Conservation (phyloP, 345 rosid species). For the Nephelium lappaceum region DNA sequence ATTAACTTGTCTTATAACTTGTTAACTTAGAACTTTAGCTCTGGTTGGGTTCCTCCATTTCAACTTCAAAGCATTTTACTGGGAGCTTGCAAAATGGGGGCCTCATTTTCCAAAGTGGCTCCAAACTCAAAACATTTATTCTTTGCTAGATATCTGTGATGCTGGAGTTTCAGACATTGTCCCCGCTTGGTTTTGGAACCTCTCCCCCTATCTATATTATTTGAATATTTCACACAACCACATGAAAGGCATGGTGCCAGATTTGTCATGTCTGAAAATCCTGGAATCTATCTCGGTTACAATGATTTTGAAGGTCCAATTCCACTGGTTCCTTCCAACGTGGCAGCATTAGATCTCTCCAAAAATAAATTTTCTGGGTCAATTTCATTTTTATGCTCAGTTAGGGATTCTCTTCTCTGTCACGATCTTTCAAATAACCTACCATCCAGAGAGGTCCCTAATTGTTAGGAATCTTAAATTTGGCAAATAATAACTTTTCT, state of each 20-base stretch:
- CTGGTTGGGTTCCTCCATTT: slow-evolving; percentile 33
- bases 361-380: slow-evolving; percentile 39
- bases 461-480: slow-evolving; percentile 11
- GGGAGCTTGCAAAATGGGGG: slow-evolving; percentile 15
- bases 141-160: slow-evolving; percentile 23
- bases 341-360: slow-evolving; percentile 35
- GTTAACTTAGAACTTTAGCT: slow-evolving; percentile 14
- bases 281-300: slow-evolving; percentile 22
- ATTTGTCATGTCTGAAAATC: not conserved
- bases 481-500: slow-evolving; percentile 22
- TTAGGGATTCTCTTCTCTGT: slow-evolving; percentile 17
- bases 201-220: not conserved
- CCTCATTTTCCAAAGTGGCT: slow-evolving; percentile 34
- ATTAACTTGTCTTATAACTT: slow-evolving; percentile 16
- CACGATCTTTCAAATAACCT: slow-evolving; percentile 45
- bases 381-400: slow-evolving; percentile 28
- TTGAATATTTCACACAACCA: slow-evolving; percentile 27
- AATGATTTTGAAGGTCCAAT: slow-evolving; percentile 20
- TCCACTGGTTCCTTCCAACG: slow-evolving; percentile 6
- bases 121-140: not conserved
- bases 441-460: slow-evolving; percentile 35
- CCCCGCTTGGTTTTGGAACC: slow-evolving; percentile 27
- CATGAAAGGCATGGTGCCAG: slow-evolving; percentile 21
- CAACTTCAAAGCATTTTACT: slow-evolving; percentile 14
- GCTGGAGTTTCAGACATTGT: slow-evolving; percentile 26